Conservation (phyloP, 1,139 yeast genomes). For the Saccharomyces hybrid region DNA sequence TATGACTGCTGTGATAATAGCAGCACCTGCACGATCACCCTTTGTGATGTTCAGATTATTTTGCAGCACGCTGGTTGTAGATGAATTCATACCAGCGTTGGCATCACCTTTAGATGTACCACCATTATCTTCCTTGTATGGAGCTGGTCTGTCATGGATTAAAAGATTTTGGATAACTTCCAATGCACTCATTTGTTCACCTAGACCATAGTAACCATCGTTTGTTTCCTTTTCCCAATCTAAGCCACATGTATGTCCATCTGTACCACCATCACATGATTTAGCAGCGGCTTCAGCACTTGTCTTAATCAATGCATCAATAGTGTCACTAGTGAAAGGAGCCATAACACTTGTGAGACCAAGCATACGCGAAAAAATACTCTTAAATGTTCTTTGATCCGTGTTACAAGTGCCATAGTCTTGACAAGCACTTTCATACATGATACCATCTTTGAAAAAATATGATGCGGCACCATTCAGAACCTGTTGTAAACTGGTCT, state of each 20-base stretch:
- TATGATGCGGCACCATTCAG: conserved; percentile 38
- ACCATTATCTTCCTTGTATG: conserved; percentile 39
- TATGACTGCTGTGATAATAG: conserved; percentile 72
- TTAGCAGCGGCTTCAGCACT: conserved; percentile 62
- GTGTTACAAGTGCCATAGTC: conserved; percentile 42
- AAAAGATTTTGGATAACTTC: conserved; percentile 52
- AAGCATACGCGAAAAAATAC: conserved; percentile 49
- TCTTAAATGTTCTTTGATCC: conserved; percentile 57
- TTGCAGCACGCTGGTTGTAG: conserved; percentile 32
- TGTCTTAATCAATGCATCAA: conserved; percentile 36
- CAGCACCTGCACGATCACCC: conserved; percentile 81
- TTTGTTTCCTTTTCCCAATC: conserved; percentile 49
- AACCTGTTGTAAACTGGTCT: conserved; percentile 38
- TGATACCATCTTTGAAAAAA: conserved; percentile 38
- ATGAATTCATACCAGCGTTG: conserved; percentile 36
- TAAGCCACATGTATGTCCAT: conserved; percentile 68
- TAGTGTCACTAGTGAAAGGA: conserved; percentile 38
- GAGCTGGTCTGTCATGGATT: conserved; percentile 34
- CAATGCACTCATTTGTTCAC: conserved; percentile 71
- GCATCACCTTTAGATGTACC: conserved; percentile 41
- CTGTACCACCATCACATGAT: conserved; percentile 65
- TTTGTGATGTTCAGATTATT: conserved; percentile 41
- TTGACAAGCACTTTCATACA: conserved; percentile 53
- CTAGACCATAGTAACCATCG: conserved; percentile 66
- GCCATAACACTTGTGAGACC: conserved; percentile 44